A percentile compares a stretch with the other conserved stretches of the same genome.
Evolutionary conservation across 192 early-diverging fungal species (phyloP).

Genomic region (Mortierella antarctica): DNA sequence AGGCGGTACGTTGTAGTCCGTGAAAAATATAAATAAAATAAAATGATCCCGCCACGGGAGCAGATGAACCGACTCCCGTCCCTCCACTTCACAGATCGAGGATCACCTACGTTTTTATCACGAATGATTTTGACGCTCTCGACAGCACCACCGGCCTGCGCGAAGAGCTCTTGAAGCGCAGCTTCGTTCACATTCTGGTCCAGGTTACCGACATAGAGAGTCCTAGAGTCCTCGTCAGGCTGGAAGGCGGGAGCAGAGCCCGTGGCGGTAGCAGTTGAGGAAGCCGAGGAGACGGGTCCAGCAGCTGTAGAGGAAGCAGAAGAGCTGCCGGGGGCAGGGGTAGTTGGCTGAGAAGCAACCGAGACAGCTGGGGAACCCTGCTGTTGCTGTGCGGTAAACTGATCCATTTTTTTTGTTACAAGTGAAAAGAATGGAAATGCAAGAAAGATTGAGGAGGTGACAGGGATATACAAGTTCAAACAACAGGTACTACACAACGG

Average conservation of each 20-base stretch:
- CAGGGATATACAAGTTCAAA: too few species aligned
- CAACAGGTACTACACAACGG: not conserved
- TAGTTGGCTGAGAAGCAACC: slow-evolving; percentile 20
- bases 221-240: slow-evolving; percentile 62
- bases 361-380: slow-evolving; percentile 39
- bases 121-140: slow-evolving; percentile 84
- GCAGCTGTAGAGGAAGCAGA: not conserved
- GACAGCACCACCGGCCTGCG: slow-evolving; percentile 67
- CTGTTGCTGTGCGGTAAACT: slow-evolving; percentile 29
- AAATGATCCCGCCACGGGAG: not conserved
- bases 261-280: not conserved
- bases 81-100: too few species aligned
- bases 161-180: slow-evolving; percentile 81
- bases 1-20: too few species aligned
- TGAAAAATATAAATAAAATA: not conserved
- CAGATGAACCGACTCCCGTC: not conserved
- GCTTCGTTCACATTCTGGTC: slow-evolving; percentile 83
- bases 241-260: slow-evolving; percentile 48
- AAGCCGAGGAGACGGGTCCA: not conserved
- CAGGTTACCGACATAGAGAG: slow-evolving; percentile 89
- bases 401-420: slow-evolving; percentile 42
- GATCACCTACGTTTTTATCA: slow-evolving; percentile 70
- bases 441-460: too few species aligned
- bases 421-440: not conserved
- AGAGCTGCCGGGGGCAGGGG: not conserved